These are phyloP conservation scores for Arachis hypogaea DNA, from an alignment of 306 rosid species.

Conservation along the genomic window DNA sequence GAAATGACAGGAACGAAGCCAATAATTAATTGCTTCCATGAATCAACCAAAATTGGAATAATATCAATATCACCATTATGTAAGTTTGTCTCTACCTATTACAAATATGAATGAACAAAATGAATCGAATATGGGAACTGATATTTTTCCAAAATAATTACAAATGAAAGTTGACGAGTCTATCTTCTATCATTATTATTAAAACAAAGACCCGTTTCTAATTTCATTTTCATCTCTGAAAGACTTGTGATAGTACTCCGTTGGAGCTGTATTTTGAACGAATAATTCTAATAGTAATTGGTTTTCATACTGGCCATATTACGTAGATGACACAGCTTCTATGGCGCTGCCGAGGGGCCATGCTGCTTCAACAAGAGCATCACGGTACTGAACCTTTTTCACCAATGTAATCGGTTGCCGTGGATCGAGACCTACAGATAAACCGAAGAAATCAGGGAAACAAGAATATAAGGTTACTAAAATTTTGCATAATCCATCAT, in stretches of 20 bases:
- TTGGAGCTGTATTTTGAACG: too few relatives aligned
- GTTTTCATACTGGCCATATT: slow-evolving; percentile 46
- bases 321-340: slow-evolving; percentile 83
- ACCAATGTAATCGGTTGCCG: slow-evolving; percentile 94
- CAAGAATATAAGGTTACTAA: slow-evolving; percentile 12
- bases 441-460: slow-evolving; percentile 28
- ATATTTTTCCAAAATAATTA: slow-evolving; percentile 26
- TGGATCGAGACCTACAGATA: slow-evolving; percentile 76
- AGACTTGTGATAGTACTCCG: too few relatives aligned
- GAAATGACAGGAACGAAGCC: too few relatives aligned
- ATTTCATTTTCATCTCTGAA: slow-evolving; percentile 11
- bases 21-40: not conserved
- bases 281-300: too few relatives aligned
- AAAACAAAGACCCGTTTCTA: slow-evolving; percentile 13
- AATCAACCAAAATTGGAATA: slow-evolving; percentile 28
- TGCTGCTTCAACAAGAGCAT: slow-evolving; percentile 92
- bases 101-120: slow-evolving; percentile 26
- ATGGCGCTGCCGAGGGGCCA: slow-evolving; percentile 99
- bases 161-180: slow-evolving; percentile 41
- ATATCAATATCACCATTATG: slow-evolving; percentile 18
- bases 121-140: slow-evolving; percentile 34
- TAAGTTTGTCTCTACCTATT: slow-evolving; percentile 27
- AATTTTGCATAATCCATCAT: slow-evolving; percentile 3
- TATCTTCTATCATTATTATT: slow-evolving; percentile 37
- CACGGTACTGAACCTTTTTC: slow-evolving; percentile 76